A percentile compares a stretch with the other conserved stretches of the same genome.
These are phyloP conservation scores for Knufia fluminis DNA, from an alignment of 2,329 filamentous ascomycete species.

Conservation along the genomic window DNA sequence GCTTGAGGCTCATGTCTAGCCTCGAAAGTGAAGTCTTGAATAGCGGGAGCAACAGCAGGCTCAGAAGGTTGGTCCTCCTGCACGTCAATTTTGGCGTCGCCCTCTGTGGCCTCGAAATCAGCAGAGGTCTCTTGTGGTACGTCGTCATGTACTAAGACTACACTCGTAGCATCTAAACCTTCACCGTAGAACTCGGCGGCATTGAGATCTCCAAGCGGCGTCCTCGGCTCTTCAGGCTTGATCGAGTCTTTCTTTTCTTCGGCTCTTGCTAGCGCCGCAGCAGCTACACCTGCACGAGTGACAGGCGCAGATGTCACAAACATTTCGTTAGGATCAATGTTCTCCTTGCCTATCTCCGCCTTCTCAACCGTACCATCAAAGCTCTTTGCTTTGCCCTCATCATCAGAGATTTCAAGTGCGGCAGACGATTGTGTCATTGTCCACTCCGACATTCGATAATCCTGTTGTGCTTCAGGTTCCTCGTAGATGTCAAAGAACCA, in stretches of 20 bases:
- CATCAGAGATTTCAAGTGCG: conserved; percentile 72
- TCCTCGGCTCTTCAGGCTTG: conserved; percentile 53
- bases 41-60: background rate
- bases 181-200: conserved; percentile 58
- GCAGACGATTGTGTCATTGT: conserved; percentile 78
- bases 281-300: conserved; percentile 37
- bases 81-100: too few species aligned
- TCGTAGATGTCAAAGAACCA: conserved; percentile 96
- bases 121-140: conserved; percentile 28
- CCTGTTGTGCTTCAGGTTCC: conserved; percentile 80
- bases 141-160: conserved; percentile 55
- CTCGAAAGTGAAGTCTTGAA: conserved; percentile 15
- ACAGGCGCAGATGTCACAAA: conserved; percentile 42
- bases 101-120: conserved; percentile 17
- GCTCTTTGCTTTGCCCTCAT: conserved; percentile 54
- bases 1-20: conserved; percentile 2
- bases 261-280: conserved; percentile 19
- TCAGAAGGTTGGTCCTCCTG: conserved; percentile 29
- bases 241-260: conserved; percentile 12
- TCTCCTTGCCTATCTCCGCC: conserved; percentile 71
- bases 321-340: conserved; percentile 61
- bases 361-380: conserved; percentile 21
- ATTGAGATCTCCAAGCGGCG: conserved; percentile 58
- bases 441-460: conserved; percentile 59
- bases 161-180: conserved; percentile 54